These are phyloP conservation scores for Micromonas pusilla DNA, from an alignment of 139 green algal species.

Conservation along the genomic window DNA sequence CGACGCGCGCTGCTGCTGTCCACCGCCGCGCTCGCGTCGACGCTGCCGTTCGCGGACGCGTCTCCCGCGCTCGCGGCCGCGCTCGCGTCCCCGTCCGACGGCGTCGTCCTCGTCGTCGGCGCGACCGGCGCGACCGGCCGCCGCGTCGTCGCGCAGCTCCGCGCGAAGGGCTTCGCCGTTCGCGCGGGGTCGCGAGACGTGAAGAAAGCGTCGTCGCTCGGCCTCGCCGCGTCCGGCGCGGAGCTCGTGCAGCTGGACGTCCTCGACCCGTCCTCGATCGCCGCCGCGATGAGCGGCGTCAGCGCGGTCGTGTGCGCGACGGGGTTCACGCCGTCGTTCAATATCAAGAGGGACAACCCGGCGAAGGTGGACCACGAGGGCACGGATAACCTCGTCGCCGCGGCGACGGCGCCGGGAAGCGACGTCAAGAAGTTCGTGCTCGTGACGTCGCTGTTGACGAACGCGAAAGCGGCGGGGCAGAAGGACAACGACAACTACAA, in stretches of 20 bases:
- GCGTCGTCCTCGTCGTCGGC: conserved; percentile 51
- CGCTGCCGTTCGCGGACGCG: neutral
- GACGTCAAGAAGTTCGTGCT: conserved; percentile 27
- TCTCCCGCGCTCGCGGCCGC: neutral
- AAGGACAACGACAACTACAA: conserved; percentile 12
- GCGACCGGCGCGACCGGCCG: conserved; percentile 50
- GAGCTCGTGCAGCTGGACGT: conserved; percentile 23
- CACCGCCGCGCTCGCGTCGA: neutral
- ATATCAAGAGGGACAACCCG: conserved; percentile 1
- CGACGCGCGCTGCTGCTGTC: no score
- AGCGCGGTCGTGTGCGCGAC: conserved; percentile 18
- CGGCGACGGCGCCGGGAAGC: neutral
- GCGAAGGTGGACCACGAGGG: conserved; percentile 22
- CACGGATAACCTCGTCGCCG: conserved; percentile 28
- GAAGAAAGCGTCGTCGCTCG: conserved; percentile 21
- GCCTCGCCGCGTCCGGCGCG: neutral
- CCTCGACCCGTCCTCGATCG: neutral
- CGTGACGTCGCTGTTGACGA: conserved; percentile 23
- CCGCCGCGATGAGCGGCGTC: neutral
- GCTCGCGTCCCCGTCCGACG: conserved; percentile 40
- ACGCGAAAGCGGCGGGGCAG: conserved; percentile 6
- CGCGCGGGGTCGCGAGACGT: conserved; percentile 39
- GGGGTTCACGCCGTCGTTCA: conserved; percentile 14
- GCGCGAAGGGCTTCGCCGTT: conserved; percentile 41
- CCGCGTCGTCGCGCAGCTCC: conserved; percentile 46